A percentile compares a stretch with the other conserved stretches of the same genome.
Evolutionary conservation across 1,284 basidiomycete genomes (phyloP).

Genomic region (Anthracocystis walkeri): DNA sequence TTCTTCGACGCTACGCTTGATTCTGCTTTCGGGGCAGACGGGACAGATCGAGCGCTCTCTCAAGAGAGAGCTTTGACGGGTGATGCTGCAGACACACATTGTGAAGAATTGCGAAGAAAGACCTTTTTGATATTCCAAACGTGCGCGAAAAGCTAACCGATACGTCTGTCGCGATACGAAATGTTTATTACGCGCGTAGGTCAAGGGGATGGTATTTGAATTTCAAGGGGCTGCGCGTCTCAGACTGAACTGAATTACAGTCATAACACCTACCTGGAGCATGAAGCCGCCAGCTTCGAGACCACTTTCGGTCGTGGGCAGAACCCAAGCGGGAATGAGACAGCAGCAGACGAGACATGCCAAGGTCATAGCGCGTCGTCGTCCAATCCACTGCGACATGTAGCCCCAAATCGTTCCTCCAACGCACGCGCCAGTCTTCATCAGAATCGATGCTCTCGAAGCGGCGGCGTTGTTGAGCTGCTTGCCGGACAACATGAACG

Average conservation of each 20-base stretch:
- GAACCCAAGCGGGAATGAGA: slow-evolving; percentile 60
- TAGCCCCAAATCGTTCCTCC: slow-evolving; percentile 57
- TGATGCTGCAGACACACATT: too few relatives aligned
- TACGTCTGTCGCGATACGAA: too few relatives aligned
- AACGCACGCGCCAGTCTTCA: slow-evolving; percentile 50
- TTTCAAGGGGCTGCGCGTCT: too few relatives aligned
- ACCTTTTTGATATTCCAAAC: too few relatives aligned
- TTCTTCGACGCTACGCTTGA: too few relatives aligned
- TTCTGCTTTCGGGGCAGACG: too few relatives aligned
- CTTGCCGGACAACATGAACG: slow-evolving; percentile 53
- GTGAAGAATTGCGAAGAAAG: too few relatives aligned
- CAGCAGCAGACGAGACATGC: slow-evolving; percentile 34
- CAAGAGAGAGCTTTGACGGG: too few relatives aligned
- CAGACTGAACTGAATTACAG: too few relatives aligned
- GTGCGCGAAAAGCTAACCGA: too few relatives aligned
- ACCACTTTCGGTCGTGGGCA: slow-evolving; percentile 45
- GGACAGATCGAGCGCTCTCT: too few relatives aligned
- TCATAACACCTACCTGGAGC: slow-evolving; percentile 41
- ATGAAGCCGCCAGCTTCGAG: slow-evolving; percentile 56
- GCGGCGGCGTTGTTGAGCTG: slow-evolving; percentile 40
- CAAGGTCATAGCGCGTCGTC: slow-evolving; percentile 52
- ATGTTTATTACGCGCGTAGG: neutral
- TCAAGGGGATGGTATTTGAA: neutral
- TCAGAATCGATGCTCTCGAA: slow-evolving; percentile 52
- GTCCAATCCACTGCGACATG: slow-evolving; percentile 56